Evolutionary conservation across 2,329 filamentous ascomycete genomes (phyloP).

Genomic region (Plenodomus tracheiphilus): DNA sequence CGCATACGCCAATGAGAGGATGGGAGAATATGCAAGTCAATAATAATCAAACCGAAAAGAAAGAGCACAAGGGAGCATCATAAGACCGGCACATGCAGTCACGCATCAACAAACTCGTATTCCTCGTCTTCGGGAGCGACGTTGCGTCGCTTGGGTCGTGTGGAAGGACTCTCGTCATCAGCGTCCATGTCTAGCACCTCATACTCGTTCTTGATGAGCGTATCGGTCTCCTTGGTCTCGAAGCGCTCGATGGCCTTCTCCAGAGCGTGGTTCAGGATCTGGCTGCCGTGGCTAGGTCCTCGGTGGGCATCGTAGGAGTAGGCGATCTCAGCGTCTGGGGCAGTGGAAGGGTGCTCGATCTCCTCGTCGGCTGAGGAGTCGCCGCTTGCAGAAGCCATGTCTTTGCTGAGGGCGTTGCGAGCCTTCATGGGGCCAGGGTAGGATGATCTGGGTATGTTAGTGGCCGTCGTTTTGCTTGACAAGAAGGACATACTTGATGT

Average conservation of each 20-base stretch:
- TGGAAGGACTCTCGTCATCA: slow-evolving; percentile 38
- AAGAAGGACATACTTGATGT: slow-evolving; percentile 33
- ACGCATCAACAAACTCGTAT: slow-evolving; percentile 46
- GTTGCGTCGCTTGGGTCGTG: slow-evolving; percentile 36
- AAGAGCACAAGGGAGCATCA: slow-evolving; percentile 8
- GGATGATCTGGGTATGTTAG: slow-evolving; percentile 25
- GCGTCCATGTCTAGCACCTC: slow-evolving; percentile 54
- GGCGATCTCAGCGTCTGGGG: slow-evolving; percentile 54
- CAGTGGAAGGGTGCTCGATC: slow-evolving; percentile 48
- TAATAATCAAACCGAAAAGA: slow-evolving; percentile 10
- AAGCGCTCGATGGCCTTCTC: slow-evolving; percentile 62
- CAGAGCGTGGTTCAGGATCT: slow-evolving; percentile 60
- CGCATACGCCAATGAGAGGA: slow-evolving; percentile 25
- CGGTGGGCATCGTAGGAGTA: slow-evolving; percentile 58
- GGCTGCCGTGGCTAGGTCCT: slow-evolving; percentile 58
- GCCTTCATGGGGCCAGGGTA: slow-evolving; percentile 37
- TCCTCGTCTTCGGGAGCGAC: slow-evolving; percentile 45
- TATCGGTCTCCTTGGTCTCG: slow-evolving; percentile 63
- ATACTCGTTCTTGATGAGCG: slow-evolving; percentile 63
- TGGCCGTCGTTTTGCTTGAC: not conserved
- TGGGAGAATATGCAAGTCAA: slow-evolving; percentile 28
- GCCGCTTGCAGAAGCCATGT: slow-evolving; percentile 47
- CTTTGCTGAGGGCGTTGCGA: slow-evolving; percentile 46
- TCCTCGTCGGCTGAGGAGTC: slow-evolving; percentile 51
- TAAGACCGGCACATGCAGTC: slow-evolving; percentile 7